Base-by-base conservation (phyloP, 805 yeast genomes). In the Yarrowia hollandica region DNA sequence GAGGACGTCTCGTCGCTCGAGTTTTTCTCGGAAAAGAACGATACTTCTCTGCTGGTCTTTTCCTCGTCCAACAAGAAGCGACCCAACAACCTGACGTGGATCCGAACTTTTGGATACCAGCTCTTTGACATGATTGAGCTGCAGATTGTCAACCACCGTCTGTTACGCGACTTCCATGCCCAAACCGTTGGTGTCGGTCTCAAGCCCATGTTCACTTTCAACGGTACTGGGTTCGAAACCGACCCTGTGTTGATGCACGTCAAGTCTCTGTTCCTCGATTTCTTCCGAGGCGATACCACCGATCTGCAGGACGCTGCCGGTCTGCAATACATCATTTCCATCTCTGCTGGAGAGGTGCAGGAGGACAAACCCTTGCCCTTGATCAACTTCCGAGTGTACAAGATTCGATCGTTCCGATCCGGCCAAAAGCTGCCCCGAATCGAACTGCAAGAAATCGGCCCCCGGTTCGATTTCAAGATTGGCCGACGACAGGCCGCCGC, bases 21-120 rank as follows among this genome's bases (percentile, higher is more conserved):
- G 73, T 94, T 94, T 68, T 89, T 94, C 74, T 81, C 96, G 65
- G 96, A 92, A 72, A 94, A 94, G 79, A 94, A 94, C 71, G 99
- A 94, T 72, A 72, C 87, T 41, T 90, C 98, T 2, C 75, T 94
- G 60, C 71, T 94, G 68, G 95, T 94, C 12, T 78, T 91, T 55
- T 79, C 90, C 8, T 79, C 89, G 18, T 82, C 82, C 73, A 89
- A 88, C 70, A 94, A 94, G 72, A 94, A 94, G 77, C 82, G 99
- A 72, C 96, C 95, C 62, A 89, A 92, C 73, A 90, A 89, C 64
- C 76, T 94, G 67, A 88, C 94, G 1, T 92, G 91, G 73, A 77
- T 85, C 28, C 82, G 99, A 70, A 90, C 96, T 46, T 94, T 94
- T 77, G 90, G 90, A 70, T 88, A 82, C 74, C 88, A 90, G 72